Evolutionary conservation across 139 green algal genomes (phyloP).

Genomic region (Nannochloris sp.): DNA sequence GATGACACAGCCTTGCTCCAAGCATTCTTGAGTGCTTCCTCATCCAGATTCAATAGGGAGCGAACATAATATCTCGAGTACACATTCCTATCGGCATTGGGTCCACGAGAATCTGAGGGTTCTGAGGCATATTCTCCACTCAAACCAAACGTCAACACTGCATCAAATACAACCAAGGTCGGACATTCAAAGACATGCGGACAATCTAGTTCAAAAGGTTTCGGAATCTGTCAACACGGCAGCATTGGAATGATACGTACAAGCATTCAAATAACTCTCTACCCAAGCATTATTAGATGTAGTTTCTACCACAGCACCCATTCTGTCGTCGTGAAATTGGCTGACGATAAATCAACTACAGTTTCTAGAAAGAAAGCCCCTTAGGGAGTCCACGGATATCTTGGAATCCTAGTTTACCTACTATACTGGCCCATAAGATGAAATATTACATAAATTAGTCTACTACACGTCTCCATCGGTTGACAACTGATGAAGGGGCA

Average conservation of each 20-base stretch:
- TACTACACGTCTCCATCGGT: too few relatives aligned
- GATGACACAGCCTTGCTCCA: constrained; percentile 57
- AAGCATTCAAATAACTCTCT: constrained; percentile 67
- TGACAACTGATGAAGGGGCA: too few relatives aligned
- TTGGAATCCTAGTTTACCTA: too few relatives aligned
- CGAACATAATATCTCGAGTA: constrained; percentile 65
- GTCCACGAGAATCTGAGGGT: constrained; percentile 19
- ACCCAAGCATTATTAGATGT: constrained; percentile 59
- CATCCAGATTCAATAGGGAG: constrained; percentile 63
- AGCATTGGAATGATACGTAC: constrained; percentile 29
- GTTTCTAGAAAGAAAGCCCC: too few relatives aligned
- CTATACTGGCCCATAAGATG: too few relatives aligned
- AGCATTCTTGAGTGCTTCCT: constrained; percentile 55
- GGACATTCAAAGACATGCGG: background rate
- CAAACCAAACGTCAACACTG: constrained; percentile 45
- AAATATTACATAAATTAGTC: too few relatives aligned
- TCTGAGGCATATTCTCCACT: constrained; percentile 35
- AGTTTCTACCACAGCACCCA: constrained; percentile 3
- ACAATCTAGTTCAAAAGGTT: background rate
- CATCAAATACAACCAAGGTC: background rate
- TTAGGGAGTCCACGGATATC: too few relatives aligned
- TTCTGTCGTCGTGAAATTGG: background rate
- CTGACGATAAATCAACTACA: background rate
- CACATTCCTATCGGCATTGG: constrained; percentile 27
- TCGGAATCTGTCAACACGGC: background rate